Evolutionary conservation across 2,329 filamentous ascomycete species (phyloP).

Genomic region (Tricladium varicosporioides): DNA sequence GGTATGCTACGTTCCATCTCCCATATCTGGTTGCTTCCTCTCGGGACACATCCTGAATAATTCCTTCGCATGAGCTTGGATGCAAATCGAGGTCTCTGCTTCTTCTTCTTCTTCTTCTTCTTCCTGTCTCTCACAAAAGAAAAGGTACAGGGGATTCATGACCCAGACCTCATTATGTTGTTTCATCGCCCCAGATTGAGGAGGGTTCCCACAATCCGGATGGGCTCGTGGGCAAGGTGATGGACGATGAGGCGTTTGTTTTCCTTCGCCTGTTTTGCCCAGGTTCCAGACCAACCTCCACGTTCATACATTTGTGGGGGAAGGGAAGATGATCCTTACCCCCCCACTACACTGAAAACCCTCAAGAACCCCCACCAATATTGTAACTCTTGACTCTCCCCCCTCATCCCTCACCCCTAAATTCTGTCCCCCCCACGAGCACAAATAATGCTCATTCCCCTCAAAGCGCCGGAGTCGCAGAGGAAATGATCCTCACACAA

Average conservation of each 20-base stretch:
- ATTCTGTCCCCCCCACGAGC: too few species aligned
- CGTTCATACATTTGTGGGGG: not conserved
- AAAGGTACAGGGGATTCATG: not conserved
- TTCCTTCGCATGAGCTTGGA: not conserved
- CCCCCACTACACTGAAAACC: too few species aligned
- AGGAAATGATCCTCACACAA: not conserved
- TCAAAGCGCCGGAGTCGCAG: not conserved
- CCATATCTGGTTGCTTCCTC: not conserved
- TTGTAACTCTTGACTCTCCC: too few species aligned
- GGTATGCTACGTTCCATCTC: not conserved
- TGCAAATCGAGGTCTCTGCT: not conserved
- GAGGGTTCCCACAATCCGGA: not conserved
- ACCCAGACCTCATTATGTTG: not conserved
- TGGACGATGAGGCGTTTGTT: not conserved
- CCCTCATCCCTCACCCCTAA: too few species aligned
- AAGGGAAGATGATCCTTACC: not conserved
- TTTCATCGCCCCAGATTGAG: not conserved
- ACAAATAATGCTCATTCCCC: too few species aligned
- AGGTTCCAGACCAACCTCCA: not conserved
- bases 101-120: too few species aligned
- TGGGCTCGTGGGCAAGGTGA: not conserved
- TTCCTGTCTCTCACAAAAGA: not conserved
- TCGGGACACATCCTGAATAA: not conserved
- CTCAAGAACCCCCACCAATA: too few species aligned
- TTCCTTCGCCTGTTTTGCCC: not conserved